These are phyloP conservation scores for Orbilia oligospora DNA, from an alignment of 2,329 filamentous ascomycete species.

Conservation along the genomic window DNA sequence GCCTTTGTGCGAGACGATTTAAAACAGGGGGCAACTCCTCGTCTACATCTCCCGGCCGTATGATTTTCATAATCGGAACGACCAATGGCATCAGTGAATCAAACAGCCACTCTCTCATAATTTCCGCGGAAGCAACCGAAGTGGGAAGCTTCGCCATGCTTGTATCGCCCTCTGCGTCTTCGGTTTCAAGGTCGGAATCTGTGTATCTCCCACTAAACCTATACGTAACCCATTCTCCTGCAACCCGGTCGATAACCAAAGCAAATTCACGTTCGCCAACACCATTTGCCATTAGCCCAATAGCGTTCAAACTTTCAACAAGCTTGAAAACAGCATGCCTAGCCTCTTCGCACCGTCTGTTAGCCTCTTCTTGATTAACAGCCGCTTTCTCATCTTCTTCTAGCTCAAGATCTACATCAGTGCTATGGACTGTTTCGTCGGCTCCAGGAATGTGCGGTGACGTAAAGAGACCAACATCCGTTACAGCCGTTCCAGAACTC, in stretches of 20 bases:
- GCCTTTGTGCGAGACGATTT: slow-evolving; percentile 66
- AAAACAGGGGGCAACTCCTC: slow-evolving; percentile 46
- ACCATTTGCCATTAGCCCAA: slow-evolving; percentile 58
- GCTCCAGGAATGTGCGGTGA: slow-evolving; percentile 58
- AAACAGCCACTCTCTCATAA: slow-evolving; percentile 57
- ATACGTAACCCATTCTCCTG: slow-evolving; percentile 57
- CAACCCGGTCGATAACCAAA: slow-evolving; percentile 48
- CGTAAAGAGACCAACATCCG: slow-evolving; percentile 55
- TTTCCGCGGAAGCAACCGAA: slow-evolving; percentile 55
- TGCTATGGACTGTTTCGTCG: slow-evolving; percentile 58
- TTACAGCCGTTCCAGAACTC: slow-evolving; percentile 33
- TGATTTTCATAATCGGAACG: slow-evolving; percentile 53
- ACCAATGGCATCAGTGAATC: slow-evolving; percentile 53
- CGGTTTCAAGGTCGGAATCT: slow-evolving; percentile 49
- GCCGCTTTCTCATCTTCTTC: slow-evolving; percentile 60
- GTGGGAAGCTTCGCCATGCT: slow-evolving; percentile 57
- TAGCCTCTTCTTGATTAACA: slow-evolving; percentile 56
- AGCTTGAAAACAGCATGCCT: slow-evolving; percentile 46
- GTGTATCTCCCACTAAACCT: slow-evolving; percentile 56
- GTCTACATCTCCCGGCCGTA: slow-evolving; percentile 45
- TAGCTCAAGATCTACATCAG: slow-evolving; percentile 55
- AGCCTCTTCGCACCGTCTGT: slow-evolving; percentile 52
- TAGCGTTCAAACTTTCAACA: slow-evolving; percentile 50
- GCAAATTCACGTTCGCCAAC: slow-evolving; percentile 58
- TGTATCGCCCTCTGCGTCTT: slow-evolving; percentile 55